These are phyloP conservation scores for Fusarium sp. DNA, from an alignment of 2,329 filamentous ascomycete genomes.

Conservation along the genomic window DNA sequence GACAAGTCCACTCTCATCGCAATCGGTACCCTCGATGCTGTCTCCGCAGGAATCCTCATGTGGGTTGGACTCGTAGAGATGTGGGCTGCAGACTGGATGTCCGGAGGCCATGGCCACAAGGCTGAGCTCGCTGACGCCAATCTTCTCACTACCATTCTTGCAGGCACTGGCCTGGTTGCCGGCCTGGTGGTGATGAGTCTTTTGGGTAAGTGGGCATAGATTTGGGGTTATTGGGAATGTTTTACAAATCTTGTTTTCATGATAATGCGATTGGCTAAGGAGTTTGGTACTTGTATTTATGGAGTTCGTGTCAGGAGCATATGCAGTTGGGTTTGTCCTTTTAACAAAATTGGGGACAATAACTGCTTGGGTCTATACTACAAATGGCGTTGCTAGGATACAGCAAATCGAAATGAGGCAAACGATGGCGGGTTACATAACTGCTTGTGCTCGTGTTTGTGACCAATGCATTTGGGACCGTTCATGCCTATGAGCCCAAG, in stretches of 20 bases:
- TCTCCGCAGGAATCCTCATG: slow-evolving; percentile 79
- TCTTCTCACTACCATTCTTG: slow-evolving; percentile 58
- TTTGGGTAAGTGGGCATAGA: slow-evolving; percentile 77
- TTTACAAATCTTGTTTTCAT: background rate
- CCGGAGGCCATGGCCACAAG: slow-evolving; percentile 51
- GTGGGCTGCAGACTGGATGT: slow-evolving; percentile 79
- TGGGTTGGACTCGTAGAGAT: slow-evolving; percentile 85
- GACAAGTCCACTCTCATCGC: slow-evolving; percentile 73
- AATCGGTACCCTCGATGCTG: slow-evolving; percentile 76
- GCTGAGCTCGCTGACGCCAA: slow-evolving; percentile 64
- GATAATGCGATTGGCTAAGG: slow-evolving; percentile 6
- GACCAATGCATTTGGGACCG: background rate
- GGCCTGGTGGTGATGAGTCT: slow-evolving; percentile 77
- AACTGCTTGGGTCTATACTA: slow-evolving; percentile 5
- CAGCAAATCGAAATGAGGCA: background rate
- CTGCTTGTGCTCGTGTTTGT: background rate
- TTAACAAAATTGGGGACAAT: background rate
- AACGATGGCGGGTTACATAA: slow-evolving; percentile 5
- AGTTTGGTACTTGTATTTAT: slow-evolving; percentile 7
- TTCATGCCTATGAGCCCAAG: background rate
- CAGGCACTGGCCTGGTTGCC: slow-evolving; percentile 62
- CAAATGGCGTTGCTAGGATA: slow-evolving; percentile 9
- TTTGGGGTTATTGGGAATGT: background rate
- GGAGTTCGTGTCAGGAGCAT: slow-evolving; percentile 21
- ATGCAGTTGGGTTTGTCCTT: background rate